Conservation (phyloP, 257 asterid species). For the Scutellaria baicalensis region DNA sequence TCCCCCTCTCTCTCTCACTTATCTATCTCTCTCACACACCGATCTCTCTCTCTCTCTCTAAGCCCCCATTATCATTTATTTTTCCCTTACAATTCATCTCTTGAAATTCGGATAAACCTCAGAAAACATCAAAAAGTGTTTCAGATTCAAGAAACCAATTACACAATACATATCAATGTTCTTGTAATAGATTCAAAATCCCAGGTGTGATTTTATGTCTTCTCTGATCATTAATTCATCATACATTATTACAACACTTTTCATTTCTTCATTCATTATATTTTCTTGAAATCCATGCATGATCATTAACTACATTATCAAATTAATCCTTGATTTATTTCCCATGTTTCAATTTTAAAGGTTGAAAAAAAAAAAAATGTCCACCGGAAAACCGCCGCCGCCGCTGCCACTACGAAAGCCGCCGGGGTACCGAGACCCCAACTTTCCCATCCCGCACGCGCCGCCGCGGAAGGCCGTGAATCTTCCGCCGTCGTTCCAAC, state of each 20-base stretch:
- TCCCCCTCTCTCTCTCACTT: neutral
- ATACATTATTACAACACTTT: neutral
- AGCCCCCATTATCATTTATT: neutral
- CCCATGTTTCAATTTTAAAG: neutral
- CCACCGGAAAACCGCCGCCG: conserved; percentile 20
- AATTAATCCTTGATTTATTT: neutral
- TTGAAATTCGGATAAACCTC: conserved; percentile 16
- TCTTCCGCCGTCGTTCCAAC: conserved; percentile 30
- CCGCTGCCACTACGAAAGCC: conserved; percentile 40
- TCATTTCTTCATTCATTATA: neutral
- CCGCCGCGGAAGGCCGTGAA: neutral
- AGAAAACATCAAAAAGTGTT: neutral
- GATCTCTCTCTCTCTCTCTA: neutral
- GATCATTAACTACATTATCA: neutral
- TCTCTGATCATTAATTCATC: neutral
- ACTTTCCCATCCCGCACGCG: conserved; percentile 12
- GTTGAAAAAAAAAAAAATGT: conserved; percentile 12
- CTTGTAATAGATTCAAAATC: neutral
- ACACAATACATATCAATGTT: neutral
- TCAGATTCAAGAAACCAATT: neutral
- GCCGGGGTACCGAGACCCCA: conserved; percentile 49
- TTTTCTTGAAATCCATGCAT: neutral
- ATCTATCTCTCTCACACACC: neutral
- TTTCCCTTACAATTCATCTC: neutral
- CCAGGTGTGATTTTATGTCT: conserved; percentile 3